Conservation (phyloP, 495 filamentous ascomycete species). For the Cenococcum geophilum region DNA sequence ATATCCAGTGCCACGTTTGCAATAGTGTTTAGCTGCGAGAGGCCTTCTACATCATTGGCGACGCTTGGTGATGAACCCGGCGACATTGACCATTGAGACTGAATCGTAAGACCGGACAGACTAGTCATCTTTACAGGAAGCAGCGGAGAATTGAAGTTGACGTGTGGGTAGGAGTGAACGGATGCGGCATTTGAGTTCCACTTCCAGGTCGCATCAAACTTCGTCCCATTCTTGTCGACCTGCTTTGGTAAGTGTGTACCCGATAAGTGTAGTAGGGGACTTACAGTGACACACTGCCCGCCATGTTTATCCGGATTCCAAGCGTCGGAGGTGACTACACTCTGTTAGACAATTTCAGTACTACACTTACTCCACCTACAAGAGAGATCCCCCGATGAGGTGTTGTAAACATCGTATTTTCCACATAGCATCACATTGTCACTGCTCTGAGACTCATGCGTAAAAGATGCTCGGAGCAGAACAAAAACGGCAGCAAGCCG, state of each 20-base stretch:
- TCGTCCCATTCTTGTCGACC: constrained; percentile 6
- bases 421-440: background rate
- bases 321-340: background rate
- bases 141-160: constrained; percentile 7
- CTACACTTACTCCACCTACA: background rate
- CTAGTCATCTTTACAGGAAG: constrained; percentile 4
- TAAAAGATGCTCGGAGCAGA: background rate
- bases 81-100: constrained; percentile 1
- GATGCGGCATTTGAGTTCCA: background rate
- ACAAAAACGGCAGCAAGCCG: background rate
- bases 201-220: constrained; percentile 1
- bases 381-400: background rate
- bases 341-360: background rate
- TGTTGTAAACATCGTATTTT: background rate
- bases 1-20: constrained; percentile 19
- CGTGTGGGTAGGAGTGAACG: constrained; percentile 11
- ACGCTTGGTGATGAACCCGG: background rate
- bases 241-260: background rate
- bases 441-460: background rate
- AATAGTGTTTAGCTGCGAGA: background rate
- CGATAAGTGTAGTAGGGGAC: constrained; percentile 5
- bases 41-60: background rate
- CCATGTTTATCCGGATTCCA: constrained; percentile 5
- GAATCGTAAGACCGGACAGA: background rate
- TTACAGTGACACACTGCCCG: constrained; percentile 7